Conservation (phyloP, 2,329 filamentous ascomycete genomes). For the Monascus ruber region DNA sequence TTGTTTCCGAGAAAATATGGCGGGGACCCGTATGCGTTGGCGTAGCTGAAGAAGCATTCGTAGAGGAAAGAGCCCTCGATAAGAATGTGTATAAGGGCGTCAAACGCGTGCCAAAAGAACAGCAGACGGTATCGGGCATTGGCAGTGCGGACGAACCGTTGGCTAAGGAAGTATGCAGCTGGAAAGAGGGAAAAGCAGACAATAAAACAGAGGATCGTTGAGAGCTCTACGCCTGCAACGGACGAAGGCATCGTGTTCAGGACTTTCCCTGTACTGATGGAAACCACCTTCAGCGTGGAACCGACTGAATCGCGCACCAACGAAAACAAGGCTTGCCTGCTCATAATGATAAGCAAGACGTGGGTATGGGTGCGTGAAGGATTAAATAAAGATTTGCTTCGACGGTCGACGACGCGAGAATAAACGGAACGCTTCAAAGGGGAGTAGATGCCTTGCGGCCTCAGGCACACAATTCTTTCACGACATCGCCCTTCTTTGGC, state of each 20-base stretch:
- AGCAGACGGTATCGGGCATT: conserved; percentile 56
- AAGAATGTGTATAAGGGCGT: conserved; percentile 80
- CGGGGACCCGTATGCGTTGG: conserved; percentile 16
- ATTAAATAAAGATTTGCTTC: too few relatives aligned
- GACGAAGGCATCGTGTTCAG: not conserved
- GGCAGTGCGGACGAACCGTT: conserved; percentile 40
- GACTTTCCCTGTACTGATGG: not conserved
- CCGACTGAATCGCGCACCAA: not conserved
- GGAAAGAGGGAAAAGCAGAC: conserved; percentile 44
- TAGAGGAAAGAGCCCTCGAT: conserved; percentile 88
- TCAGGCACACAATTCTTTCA: not conserved
- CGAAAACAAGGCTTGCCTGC: not conserved
- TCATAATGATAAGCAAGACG: not conserved
- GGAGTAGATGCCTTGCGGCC: not conserved
- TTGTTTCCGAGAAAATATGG: conserved; percentile 43
- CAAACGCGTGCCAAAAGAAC: conserved; percentile 92
- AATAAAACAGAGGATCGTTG: conserved; percentile 43
- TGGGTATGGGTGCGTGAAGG: too few relatives aligned
- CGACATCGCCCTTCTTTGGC: not conserved
- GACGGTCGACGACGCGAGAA: too few relatives aligned
- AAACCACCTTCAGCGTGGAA: not conserved
- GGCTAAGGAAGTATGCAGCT: conserved; percentile 40
- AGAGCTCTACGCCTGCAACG: not conserved
- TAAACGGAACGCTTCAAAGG: not conserved
- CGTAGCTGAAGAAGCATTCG: conserved; percentile 75